Evolutionary conservation across 176 grass and related monocot genomes (phyloP).

Genomic region (Triticum urartu): DNA sequence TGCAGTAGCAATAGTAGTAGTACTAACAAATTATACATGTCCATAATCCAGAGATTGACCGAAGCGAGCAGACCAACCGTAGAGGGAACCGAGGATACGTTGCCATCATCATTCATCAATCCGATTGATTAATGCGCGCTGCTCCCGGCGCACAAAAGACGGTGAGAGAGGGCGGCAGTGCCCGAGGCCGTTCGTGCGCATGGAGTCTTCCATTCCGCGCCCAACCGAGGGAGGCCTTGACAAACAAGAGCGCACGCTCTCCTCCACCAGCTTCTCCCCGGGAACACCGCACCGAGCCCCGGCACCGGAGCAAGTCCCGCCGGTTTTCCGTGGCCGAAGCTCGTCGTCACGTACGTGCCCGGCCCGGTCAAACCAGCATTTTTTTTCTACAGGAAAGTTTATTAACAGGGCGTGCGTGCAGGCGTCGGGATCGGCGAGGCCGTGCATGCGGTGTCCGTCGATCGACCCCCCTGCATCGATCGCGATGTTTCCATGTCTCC

Average conservation of each 20-base stretch:
- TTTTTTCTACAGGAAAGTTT: background rate
- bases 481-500: background rate
- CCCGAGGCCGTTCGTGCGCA: conserved; percentile 46
- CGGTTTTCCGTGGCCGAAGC: conserved; percentile 52
- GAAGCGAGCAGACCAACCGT: background rate
- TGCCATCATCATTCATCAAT: background rate
- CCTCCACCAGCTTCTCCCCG: background rate
- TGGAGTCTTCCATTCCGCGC: conserved; percentile 33
- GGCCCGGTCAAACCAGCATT: conserved; percentile 26
- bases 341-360: background rate
- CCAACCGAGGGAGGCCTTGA: conserved; percentile 21
- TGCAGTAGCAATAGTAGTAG: no score
- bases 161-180: background rate
- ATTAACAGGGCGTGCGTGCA: background rate
- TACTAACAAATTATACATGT: background rate
- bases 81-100: background rate
- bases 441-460: background rate
- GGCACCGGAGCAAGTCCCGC: conserved; percentile 31
- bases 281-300: conserved; percentile 5
- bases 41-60: no score
- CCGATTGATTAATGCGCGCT: background rate
- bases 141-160: background rate
- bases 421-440: conserved; percentile 20
- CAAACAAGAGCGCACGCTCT: conserved; percentile 8
- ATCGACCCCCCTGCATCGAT: no score